A percentile compares a stretch with the other conserved stretches of the same genome.
Evolutionary conservation across 2,329 filamentous ascomycete species (phyloP).

Genomic region (Claviceps digitariae): DNA sequence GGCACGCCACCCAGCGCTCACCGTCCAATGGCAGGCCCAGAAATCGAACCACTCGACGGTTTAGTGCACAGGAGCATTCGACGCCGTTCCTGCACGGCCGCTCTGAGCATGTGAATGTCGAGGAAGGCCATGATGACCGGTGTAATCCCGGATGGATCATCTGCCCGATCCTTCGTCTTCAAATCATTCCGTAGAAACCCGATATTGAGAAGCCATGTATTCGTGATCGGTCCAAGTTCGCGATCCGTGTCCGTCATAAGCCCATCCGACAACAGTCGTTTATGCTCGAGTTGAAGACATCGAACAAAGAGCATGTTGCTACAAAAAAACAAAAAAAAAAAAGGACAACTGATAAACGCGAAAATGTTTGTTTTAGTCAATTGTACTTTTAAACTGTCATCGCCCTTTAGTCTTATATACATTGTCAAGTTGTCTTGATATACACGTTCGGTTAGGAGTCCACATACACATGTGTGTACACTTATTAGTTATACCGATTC

Average conservation of each 20-base stretch:
- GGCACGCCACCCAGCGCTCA: neutral
- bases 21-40: neutral
- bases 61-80: neutral
- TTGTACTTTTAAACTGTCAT: no score
- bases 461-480: neutral
- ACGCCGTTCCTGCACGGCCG: neutral
- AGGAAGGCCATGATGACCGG: neutral
- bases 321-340: no score
- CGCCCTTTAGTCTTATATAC: no score
- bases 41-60: slow-evolving; percentile 1
- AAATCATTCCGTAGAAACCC: neutral
- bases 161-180: neutral
- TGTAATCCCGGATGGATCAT: no score
- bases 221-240: neutral
- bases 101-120: neutral
- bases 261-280: no score
- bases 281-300: no score
- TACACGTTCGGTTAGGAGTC: no score
- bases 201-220: neutral
- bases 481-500: neutral
- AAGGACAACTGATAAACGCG: no score
- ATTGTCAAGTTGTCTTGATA: no score
- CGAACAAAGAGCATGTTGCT: no score
- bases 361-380: no score
- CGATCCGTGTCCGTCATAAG: no score